Conservation (phyloP, 1,284 basidiomycete species). For the Cutaneotrichosporon daszewskae region DNA sequence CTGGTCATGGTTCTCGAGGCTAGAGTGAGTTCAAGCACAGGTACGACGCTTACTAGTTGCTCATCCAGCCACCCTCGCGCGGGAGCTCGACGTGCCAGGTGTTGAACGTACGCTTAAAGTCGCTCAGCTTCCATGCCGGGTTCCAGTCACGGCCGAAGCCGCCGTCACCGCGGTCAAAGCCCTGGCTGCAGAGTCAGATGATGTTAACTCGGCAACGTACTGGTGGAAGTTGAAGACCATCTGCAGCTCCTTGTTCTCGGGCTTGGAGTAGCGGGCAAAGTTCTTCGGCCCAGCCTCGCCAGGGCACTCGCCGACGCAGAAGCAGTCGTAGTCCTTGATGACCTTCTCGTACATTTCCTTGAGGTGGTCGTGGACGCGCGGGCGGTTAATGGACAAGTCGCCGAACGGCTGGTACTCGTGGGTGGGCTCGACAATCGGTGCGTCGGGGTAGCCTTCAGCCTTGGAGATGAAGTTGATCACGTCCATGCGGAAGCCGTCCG, state of each 20-base stretch:
- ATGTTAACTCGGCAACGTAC: conserved; percentile 52
- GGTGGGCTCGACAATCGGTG: conserved; percentile 54
- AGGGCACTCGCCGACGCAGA: conserved; percentile 15
- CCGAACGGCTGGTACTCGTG: conserved; percentile 50
- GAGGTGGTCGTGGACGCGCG: conserved; percentile 62
- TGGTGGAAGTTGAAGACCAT: conserved; percentile 50
- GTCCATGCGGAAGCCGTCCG: conserved; percentile 48
- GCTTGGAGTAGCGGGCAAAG: conserved; percentile 56
- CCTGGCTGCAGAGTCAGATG: conserved; percentile 46
- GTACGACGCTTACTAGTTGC: conserved; percentile 26
- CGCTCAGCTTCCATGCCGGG: conserved; percentile 54
- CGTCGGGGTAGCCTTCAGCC: conserved; percentile 59
- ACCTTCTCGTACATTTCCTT: conserved; percentile 62
- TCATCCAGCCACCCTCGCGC: conserved; percentile 60
- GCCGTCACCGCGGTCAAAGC: conserved; percentile 23
- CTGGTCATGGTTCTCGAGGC: conserved; percentile 37
- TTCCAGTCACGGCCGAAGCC: conserved; percentile 20
- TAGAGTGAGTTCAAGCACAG: too few relatives aligned
- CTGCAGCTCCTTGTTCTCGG: conserved; percentile 60
- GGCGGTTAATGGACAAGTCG: conserved; percentile 47
- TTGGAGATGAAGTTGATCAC: conserved; percentile 7
- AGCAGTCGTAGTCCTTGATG: conserved; percentile 34
- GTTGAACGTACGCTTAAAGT: conserved; percentile 56
- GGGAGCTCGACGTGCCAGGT: conserved; percentile 60
- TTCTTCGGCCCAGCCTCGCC: conserved; percentile 6